Conservation (phyloP, 208 protist species). For the Trichomonas gallinae region DNA sequence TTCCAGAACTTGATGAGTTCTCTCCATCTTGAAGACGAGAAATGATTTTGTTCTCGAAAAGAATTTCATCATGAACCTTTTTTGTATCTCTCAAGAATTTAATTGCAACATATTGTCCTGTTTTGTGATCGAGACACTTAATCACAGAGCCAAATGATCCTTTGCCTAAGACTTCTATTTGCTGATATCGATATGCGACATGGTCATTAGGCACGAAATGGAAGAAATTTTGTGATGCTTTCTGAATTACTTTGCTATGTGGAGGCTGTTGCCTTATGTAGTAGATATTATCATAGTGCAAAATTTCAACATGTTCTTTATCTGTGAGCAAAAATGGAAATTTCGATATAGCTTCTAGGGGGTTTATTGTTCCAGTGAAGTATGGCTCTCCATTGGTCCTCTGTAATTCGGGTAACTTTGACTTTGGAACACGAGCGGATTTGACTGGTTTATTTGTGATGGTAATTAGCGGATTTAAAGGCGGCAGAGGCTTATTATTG, state of each 20-base stretch:
- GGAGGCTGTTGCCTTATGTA: background rate
- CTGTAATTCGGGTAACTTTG: background rate
- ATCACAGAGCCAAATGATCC: conserved; percentile 73
- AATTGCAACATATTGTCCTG: conserved; percentile 48
- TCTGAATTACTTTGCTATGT: too few species aligned
- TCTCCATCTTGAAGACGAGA: background rate
- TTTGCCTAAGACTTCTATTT: conserved; percentile 56
- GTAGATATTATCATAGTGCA: background rate
- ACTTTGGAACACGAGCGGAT: background rate
- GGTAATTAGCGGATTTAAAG: background rate
- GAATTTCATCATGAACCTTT: conserved; percentile 29
- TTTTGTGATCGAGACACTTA: conserved; percentile 59
- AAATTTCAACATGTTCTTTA: background rate
- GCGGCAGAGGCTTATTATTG: background rate
- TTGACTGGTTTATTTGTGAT: background rate
- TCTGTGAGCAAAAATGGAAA: background rate
- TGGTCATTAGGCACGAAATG: background rate
- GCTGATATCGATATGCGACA: conserved; percentile 61
- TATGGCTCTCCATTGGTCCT: background rate
- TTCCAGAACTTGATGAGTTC: background rate
- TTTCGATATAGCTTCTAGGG: background rate
- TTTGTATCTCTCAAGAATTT: conserved; percentile 49
- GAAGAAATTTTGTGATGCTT: background rate
- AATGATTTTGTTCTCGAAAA: background rate
- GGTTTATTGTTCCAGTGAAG: background rate